A percentile compares a stretch with the other conserved stretches of the same genome.
Conservation (phyloP, 1,284 basidiomycete species). For the Malassezia restricta region DNA sequence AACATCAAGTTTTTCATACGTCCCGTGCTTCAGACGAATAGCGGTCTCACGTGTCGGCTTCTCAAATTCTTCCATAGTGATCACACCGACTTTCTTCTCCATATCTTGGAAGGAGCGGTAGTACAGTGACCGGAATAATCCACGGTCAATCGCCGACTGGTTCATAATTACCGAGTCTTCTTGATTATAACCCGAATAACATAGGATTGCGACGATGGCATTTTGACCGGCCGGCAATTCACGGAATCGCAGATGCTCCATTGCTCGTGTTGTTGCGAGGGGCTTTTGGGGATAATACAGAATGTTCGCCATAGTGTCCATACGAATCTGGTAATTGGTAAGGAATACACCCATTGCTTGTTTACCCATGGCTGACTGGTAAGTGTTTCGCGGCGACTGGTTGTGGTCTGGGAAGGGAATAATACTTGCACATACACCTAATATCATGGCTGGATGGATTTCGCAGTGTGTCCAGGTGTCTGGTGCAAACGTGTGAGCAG, state of each 20-base stretch:
- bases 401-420: slow-evolving; percentile 99
- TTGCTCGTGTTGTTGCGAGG: slow-evolving; percentile 89
- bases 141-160: slow-evolving; percentile 93
- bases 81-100: slow-evolving; percentile 89
- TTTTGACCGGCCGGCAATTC: slow-evolving; percentile 96
- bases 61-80: slow-evolving; percentile 76
- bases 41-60: slow-evolving; percentile 88
- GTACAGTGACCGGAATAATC: slow-evolving; percentile 95
- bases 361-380: slow-evolving; percentile 87
- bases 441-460: slow-evolving; percentile 97
- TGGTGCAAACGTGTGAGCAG: slow-evolving; percentile 31
- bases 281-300: slow-evolving; percentile 97
- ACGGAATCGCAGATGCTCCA: slow-evolving; percentile 96
- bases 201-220: slow-evolving; percentile 93
- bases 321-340: slow-evolving; percentile 86
- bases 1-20: slow-evolving; percentile 96
- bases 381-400: slow-evolving; percentile 98
- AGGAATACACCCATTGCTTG: slow-evolving; percentile 98
- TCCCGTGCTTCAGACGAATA: slow-evolving; percentile 90
- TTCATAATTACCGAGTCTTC: slow-evolving; percentile 99
- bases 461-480: slow-evolving; percentile 90
- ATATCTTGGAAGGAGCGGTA: slow-evolving; percentile 93
- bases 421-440: slow-evolving; percentile 95
- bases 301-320: slow-evolving; percentile 60
- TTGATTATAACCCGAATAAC: slow-evolving; percentile 98